These are phyloP conservation scores for Magnaporthales sp. DNA, from an alignment of 2,329 filamentous ascomycete genomes.

Conservation along the genomic window DNA sequence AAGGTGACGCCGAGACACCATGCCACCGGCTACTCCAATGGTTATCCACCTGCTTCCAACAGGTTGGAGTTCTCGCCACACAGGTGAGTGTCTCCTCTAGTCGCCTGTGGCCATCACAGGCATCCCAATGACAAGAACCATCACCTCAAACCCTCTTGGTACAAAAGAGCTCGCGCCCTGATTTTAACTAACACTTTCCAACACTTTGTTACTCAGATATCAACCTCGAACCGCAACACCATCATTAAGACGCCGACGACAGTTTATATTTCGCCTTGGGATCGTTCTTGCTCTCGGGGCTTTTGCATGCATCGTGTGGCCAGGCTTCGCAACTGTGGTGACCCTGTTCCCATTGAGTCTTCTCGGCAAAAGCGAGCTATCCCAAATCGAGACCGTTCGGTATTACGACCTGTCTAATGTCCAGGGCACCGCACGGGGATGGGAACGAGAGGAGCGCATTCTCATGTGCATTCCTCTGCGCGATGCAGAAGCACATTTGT, in stretches of 20 bases:
- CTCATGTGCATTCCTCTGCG: conserved; percentile 88
- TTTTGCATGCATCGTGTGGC: conserved; percentile 68
- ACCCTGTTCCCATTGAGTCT: conserved; percentile 62
- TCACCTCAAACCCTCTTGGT: conserved; percentile 4
- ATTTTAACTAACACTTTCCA: neutral
- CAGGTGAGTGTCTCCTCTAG: conserved; percentile 48
- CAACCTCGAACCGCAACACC: conserved; percentile 71
- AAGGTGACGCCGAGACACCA: conserved; percentile 84
- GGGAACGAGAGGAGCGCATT: conserved; percentile 94
- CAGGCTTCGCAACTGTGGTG: conserved; percentile 47
- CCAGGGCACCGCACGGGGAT: conserved; percentile 82
- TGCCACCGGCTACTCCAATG: conserved; percentile 67
- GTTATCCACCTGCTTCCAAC: conserved; percentile 61
- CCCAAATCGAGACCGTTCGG: conserved; percentile 82
- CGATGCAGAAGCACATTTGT: conserved; percentile 83
- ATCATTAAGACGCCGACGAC: conserved; percentile 63
- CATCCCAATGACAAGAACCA: conserved; percentile 11
- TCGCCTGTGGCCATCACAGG: conserved; percentile 1
- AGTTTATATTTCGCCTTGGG: conserved; percentile 61
- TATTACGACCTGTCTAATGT: conserved; percentile 95
- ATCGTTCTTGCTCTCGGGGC: conserved; percentile 50
- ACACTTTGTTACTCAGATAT: conserved; percentile 50
- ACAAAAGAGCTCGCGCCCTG: neutral
- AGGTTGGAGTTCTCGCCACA: conserved; percentile 86
- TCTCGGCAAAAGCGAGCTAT: conserved; percentile 57